Evolutionary conservation across 345 rosid species (phyloP), one percentile per base, ranked within the genome.

Genomic region (Leavenworthia alabamica): DNA sequence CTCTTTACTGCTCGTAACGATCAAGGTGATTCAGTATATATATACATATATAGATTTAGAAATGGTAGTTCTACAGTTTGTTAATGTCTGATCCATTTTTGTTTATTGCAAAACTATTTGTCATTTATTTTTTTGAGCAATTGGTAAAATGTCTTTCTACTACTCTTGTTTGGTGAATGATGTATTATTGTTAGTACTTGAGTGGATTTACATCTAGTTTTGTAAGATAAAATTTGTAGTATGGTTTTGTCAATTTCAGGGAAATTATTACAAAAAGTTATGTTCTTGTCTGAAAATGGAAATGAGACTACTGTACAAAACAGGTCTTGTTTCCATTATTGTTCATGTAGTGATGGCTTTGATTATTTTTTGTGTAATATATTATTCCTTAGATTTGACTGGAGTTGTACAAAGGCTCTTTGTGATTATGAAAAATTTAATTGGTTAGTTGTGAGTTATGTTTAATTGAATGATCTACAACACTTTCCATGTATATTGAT

Each of bases 1-100:
- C 68, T 81, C 66, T 88, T 88, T 85, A 88, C 96, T n/a, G 96
- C 96, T 27, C 88, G 96, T 23, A 83, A 86, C 64, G 93, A 86
- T 3, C 93, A 88, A 82, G 96, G 96, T 85, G 3, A 69, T 20
- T 48, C 19, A n/a, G n/a, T n/a, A n/a, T n/a, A n/a, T n/a, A n/a
- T n/a, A n/a, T n/a, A n/a, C 15, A 24, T 17, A 44, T 26, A 24
- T 4, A 27, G 41, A 54, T 45, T 5, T 39, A 32, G 20, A 55
- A 14, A 50, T 7, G 20, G 0, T 41, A 3, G 15, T 51, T 31
- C 31, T 0, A 5, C 32, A 0, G 41, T 17, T 16, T 31, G 49
- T 9, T 2, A 50, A 59, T 45, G n/a, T 33, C n/a, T 32, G 29
- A 15, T 51, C 42, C 22, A 33, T 60, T 24, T 2, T 7, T 33